Evolutionary conservation across 805 yeast genomes (phyloP), one percentile per base, ranked within the genome.

Genomic region (Wickerhamiella siamensis): DNA sequence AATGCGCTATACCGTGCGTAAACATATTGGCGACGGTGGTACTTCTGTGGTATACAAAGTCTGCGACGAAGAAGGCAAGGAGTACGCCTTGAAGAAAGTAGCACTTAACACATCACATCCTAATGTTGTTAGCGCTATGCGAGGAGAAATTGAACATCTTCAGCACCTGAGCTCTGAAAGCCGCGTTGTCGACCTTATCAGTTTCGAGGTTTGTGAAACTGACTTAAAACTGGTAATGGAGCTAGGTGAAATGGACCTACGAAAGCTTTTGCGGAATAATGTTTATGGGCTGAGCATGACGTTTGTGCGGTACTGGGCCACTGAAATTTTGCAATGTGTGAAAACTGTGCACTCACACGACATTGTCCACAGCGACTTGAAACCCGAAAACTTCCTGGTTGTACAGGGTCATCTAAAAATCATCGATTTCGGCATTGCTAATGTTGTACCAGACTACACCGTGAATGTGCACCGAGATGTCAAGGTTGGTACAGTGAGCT

Each of bases 401-500:
- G 95, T 88, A 4, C 74, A 74, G 53, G 97, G 97, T 0, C 67
- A 74, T 38, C 64, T 88, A 50, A 88, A 88, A 56, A 74, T 88
- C 33, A 88, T 88, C 46, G 98, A 88, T 62, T 91, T 88, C 68
- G 98, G 98, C 14, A 65, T 66, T 35, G 66, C 97, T n/a, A 82
- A 87, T 60, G 84, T 88, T 0, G 84, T 91, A 1, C 91, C 94
- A 1, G 95, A 87, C 41, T 83, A 84, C 54, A 88, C 97, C 0
- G 77, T 83, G 17, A 88, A 91, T 52, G 74, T 88, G 16, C 87
- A 87, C 55, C 70, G 96, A 44, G 94, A 83, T 45, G 73, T 84
- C 4, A 95, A 84, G 57, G 79, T 86, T 40, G 98, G 98, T 4
- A 88, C 98, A 0, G 95, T 95, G 2, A 84, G 82, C 57, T 91